Percentiles rank a stretch among this genome's conserved stretches.
These are phyloP conservation scores for Hygrophila difformis DNA, from an alignment of 257 asterid species.

Conservation along the genomic window DNA sequence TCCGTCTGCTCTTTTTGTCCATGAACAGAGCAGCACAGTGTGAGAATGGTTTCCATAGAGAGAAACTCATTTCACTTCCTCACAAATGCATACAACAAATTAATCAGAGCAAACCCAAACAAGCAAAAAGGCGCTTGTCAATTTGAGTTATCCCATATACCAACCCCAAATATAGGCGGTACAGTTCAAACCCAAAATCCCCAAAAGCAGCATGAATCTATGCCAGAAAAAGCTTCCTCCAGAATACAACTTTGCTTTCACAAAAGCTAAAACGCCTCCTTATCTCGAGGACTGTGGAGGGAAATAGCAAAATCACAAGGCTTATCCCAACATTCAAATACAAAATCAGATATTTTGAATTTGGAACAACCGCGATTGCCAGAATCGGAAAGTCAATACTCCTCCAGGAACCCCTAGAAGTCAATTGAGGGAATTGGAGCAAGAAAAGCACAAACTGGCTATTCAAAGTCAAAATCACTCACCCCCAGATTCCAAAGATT, in stretches of 20 bases:
- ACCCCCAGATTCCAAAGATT: constrained; percentile 26
- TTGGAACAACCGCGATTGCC: constrained; percentile 16
- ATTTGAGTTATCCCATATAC: constrained; percentile 41
- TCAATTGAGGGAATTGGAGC: too few species aligned
- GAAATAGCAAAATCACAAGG: constrained; percentile 37
- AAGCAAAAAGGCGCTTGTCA: constrained; percentile 14
- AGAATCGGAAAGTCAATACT: constrained; percentile 12
- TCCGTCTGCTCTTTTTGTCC: constrained; percentile 90
- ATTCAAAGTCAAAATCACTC: too few species aligned
- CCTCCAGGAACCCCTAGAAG: constrained; percentile 1
- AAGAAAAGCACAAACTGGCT: too few species aligned
- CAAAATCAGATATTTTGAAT: constrained; percentile 22
- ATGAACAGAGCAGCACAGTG: constrained; percentile 88
- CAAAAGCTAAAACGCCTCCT: constrained; percentile 49
- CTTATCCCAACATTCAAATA: constrained; percentile 39
- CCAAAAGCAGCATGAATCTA: constrained; percentile 64
- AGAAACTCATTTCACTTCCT: constrained; percentile 56
- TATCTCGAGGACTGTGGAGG: constrained; percentile 35
- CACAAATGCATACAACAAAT: not conserved
- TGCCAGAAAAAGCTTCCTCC: constrained; percentile 40
- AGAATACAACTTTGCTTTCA: constrained; percentile 65
- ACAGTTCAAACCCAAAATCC: constrained; percentile 34
- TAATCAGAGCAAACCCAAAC: constrained; percentile 4
- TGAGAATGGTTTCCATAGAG: constrained; percentile 97
- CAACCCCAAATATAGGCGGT: constrained; percentile 35